These are phyloP conservation scores for Marasmius fiardii DNA, from an alignment of 1,284 basidiomycete species.

Conservation along the genomic window DNA sequence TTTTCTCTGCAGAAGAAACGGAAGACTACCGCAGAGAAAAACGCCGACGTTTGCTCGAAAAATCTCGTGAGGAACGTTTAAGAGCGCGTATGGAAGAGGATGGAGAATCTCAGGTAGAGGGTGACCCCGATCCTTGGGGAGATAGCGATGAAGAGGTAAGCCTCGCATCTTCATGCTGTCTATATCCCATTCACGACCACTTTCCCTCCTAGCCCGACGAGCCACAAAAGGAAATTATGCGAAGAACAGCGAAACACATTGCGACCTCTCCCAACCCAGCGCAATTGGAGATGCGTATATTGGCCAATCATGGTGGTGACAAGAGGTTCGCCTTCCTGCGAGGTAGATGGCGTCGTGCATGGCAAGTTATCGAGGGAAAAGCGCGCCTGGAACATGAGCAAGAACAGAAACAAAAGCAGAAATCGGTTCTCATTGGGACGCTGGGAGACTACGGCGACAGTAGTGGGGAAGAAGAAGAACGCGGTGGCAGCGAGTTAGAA, in stretches of 20 bases:
- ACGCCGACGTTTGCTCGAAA: slow-evolving; percentile 59
- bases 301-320: slow-evolving; percentile 77
- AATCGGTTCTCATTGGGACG: slow-evolving; percentile 40
- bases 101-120: slow-evolving; percentile 26
- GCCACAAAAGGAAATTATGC: slow-evolving; percentile 64
- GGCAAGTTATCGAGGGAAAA: slow-evolving; percentile 50
- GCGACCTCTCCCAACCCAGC: slow-evolving; percentile 68
- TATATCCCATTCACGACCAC: background rate
- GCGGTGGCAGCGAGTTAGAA: slow-evolving; percentile 17
- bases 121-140: slow-evolving; percentile 56
- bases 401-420: slow-evolving; percentile 27
- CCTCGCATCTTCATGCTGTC: background rate
- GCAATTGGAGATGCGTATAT: slow-evolving; percentile 82
- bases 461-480: slow-evolving; percentile 31
- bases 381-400: slow-evolving; percentile 32
- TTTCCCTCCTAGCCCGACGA: slow-evolving; percentile 56
- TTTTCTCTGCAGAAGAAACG: slow-evolving; percentile 63
- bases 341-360: slow-evolving; percentile 66
- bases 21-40: slow-evolving; percentile 67
- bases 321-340: slow-evolving; percentile 74
- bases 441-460: slow-evolving; percentile 62
- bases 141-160: slow-evolving; percentile 72
- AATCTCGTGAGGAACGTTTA: slow-evolving; percentile 59
- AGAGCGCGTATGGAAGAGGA: slow-evolving; percentile 50
- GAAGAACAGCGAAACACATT: slow-evolving; percentile 69